These are phyloP conservation scores for Colletotrichum somersetense DNA, from an alignment of 2,329 filamentous ascomycete genomes.

Conservation along the genomic window DNA sequence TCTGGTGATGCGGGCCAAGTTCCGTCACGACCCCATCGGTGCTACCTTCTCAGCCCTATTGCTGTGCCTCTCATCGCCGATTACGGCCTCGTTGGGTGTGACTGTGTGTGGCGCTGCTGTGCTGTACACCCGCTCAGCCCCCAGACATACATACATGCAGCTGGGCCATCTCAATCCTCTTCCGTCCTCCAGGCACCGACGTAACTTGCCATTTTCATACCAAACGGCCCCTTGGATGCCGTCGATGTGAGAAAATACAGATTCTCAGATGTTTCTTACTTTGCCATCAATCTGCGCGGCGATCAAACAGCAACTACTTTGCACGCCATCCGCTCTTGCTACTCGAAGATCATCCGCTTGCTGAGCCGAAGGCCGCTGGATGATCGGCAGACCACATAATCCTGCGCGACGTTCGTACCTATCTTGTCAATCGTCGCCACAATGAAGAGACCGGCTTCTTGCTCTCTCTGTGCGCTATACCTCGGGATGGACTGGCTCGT, in stretches of 20 bases:
- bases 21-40: neutral
- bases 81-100: conserved; percentile 32
- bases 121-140: conserved; percentile 40
- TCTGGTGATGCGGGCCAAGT: neutral
- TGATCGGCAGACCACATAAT: conserved; percentile 16
- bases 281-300: conserved; percentile 4
- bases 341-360: conserved; percentile 2
- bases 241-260: neutral
- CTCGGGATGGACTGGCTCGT: conserved; percentile 7
- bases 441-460: conserved; percentile 14
- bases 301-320: neutral
- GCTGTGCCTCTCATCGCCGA: conserved; percentile 32
- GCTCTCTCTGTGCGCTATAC: conserved; percentile 27
- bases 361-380: conserved; percentile 13
- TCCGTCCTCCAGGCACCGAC: conserved; percentile 26
- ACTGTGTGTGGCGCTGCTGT: conserved; percentile 33
- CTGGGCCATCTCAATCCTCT: conserved; percentile 34
- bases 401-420: conserved; percentile 13
- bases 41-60: conserved; percentile 32
- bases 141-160: conserved; percentile 17
- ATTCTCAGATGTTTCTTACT: neutral
- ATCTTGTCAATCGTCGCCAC: conserved; percentile 2
- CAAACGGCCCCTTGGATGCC: neutral
- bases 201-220: conserved; percentile 37
- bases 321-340: too few relatives aligned